Percentiles rank a stretch among this genome's conserved stretches.
Evolutionary conservation across 805 yeast genomes (phyloP).

Genomic region (Brettanomyces bruxellensis): DNA sequence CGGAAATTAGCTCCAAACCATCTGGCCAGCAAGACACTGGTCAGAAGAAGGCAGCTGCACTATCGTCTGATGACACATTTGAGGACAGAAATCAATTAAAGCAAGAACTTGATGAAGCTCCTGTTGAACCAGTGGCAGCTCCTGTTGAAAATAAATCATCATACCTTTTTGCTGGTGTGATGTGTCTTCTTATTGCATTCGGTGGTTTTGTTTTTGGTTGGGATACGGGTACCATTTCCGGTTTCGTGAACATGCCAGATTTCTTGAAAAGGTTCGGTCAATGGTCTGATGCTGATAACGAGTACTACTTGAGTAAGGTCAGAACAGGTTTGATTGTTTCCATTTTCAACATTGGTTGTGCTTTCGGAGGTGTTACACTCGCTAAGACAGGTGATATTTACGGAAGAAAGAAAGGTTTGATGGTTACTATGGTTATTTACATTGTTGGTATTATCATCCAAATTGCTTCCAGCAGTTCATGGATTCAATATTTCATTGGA

Average conservation of each 20-base stretch:
- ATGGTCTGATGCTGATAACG: slow-evolving; percentile 27
- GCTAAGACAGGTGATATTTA: slow-evolving; percentile 47
- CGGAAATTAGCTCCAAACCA: too few species aligned
- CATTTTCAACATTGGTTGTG: slow-evolving; percentile 64
- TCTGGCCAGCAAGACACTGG: too few species aligned
- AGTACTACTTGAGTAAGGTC: slow-evolving; percentile 35
- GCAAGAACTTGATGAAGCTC: slow-evolving; percentile 8
- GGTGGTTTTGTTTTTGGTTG: slow-evolving; percentile 75
- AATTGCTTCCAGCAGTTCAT: slow-evolving; percentile 42
- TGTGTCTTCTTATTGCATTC: slow-evolving; percentile 53
- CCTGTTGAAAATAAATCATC: slow-evolving; percentile 8
- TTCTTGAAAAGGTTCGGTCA: slow-evolving; percentile 46
- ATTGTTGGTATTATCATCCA: slow-evolving; percentile 55
- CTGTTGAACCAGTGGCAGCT: slow-evolving; percentile 15
- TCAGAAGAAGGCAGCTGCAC: too few species aligned
- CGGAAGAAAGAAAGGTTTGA: slow-evolving; percentile 54
- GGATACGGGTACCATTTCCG: slow-evolving; percentile 73
- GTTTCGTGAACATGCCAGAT: slow-evolving; percentile 54
- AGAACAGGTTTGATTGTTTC: slow-evolving; percentile 59
- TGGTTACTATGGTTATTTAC: slow-evolving; percentile 45
- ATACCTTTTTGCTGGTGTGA: slow-evolving; percentile 15
- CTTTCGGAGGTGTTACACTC: slow-evolving; percentile 58
- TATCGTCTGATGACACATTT: neutral
- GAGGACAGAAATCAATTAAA: neutral
- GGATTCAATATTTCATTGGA: slow-evolving; percentile 62